Base-by-base conservation (phyloP, 2,329 filamentous ascomycete genomes). In the Chrysoporthe cubensis region DNA sequence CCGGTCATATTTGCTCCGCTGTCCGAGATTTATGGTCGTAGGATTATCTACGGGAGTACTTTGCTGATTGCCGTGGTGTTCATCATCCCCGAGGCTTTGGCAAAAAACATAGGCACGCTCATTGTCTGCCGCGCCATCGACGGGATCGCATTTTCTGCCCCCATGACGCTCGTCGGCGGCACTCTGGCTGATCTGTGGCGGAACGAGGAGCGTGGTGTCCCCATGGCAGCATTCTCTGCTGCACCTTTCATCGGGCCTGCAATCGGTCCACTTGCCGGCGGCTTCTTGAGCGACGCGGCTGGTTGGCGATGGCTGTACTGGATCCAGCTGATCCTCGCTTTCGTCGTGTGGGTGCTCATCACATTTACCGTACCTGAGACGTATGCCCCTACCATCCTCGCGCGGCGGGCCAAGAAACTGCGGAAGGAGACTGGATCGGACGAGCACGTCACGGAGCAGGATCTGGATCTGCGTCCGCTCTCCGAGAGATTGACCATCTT, bases 281-380 rank as follows among this genome's bases (percentile, higher is more conserved):
- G 92, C 13, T 96, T 89, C 76, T 82, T 96, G 1, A 85, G 86
- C 8, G 90, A 94, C 72, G 86, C 85, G 0, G 79, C 83, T 0
- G 90, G 90, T 48, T 96, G 93, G 93, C 82, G 92, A 71, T 96
- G 92, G 91, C 82, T 96, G 0, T 96, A 96, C 81, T 95, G 91
- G 90, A 87, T 97, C 72, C 92, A 95, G 75, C 82, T 96, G 13
- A 96, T 97, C 74, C 76, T 96, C 14, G 83, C 91, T 37, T 88
- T 84, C 16, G 76, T 90, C 61, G 86, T 90, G 72, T 96, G 91
- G 88, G 69, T 91, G 21, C 76, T 95, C 69, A 94, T 96, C 78
- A 90, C 90, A 42, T 94, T 96, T 79, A 96, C 92, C n/a, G 90
- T 97, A 0, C 92, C 93, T 1, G 94, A 97, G 78, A 97, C 94